phyloP scores from a whole-genome alignment of 495 filamentous ascomycete species.

The Parmelia sp. region DNA sequence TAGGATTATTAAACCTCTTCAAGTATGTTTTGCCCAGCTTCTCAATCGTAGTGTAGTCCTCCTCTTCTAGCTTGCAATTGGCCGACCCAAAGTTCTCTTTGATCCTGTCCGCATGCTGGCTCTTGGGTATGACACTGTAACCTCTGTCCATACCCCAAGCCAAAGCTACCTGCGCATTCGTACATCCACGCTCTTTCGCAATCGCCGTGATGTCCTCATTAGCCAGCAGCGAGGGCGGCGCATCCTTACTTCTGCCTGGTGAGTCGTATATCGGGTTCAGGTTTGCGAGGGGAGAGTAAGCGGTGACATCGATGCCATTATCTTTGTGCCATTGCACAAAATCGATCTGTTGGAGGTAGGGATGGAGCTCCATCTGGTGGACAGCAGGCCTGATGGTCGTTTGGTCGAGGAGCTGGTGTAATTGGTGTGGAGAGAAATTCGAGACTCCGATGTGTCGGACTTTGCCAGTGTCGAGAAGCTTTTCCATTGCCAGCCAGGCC shows the following conservation, averaged over 20 bases:
- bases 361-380: constrained; percentile 58
- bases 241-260: constrained; percentile 33
- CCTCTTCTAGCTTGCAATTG: constrained; percentile 24
- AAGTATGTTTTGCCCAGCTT: constrained; percentile 28
- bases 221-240: constrained; percentile 26
- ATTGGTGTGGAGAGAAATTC: constrained; percentile 46
- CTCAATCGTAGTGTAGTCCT: constrained; percentile 28
- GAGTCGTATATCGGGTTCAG: constrained; percentile 40
- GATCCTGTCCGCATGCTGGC: constrained; percentile 43
- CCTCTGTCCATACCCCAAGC: constrained; percentile 47
- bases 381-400: constrained; percentile 43
- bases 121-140: constrained; percentile 51
- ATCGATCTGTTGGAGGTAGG: constrained; percentile 52
- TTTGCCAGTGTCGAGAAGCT: constrained; percentile 50
- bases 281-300: constrained; percentile 56
- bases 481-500: constrained; percentile 47
- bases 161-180: constrained; percentile 46
- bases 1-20: constrained; percentile 35
- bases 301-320: constrained; percentile 51
- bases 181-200: constrained; percentile 40
- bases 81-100: constrained; percentile 42
- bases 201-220: constrained; percentile 34
- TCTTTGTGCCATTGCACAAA: constrained; percentile 42
- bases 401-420: constrained; percentile 38
- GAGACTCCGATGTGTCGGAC: constrained; percentile 54